Evolutionary conservation across 257 asterid genomes (phyloP), one percentile per base, ranked within the genome.

Genomic region (Orobanche coerulescens): DNA sequence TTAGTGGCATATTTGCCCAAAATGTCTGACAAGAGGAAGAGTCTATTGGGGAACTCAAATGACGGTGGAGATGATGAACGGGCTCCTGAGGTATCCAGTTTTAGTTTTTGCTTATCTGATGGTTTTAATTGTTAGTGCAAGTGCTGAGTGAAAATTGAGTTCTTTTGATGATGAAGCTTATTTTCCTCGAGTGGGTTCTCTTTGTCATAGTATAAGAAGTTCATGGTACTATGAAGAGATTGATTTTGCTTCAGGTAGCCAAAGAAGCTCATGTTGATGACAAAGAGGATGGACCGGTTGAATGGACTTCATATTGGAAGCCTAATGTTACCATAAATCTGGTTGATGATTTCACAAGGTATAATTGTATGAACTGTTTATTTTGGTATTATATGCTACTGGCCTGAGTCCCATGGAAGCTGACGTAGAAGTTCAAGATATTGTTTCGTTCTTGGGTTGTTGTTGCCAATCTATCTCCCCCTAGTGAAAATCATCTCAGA

Each of bases 291-390:
- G 86, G 71, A 28, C 87, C 90, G 3, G 76, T 70, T 64, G 95
- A 79, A 67, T 92, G 98, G 98, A 75, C 62, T 44, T 80, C 98
- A 70, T 89, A 84, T 70, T 92, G 95, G 97, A 92, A 82, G 69
- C 93, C 98, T 36, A 92, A 92, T 77, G 64, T 92, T 56, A 88
- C 98, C 54, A 81, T 92, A 76, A 92, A 86, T 76, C 85, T 92
- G 77, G 95, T 84, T 13, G 98, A 92, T 71, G 98, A 92, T 84
- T 88, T 92, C 74, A 84, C 98, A 5, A 73, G 90, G 98, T 88
- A 82, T 48, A 61, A 42, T 64, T 76, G 37, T 16, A 51, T 54
- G 40, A 43, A 11, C 46, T 56, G 31, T 22, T 54, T 39, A 53
- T 20, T 22, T 34, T 25, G 30, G 22, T 22, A 22, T n/a, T 23